Percentiles rank a stretch among this genome's conserved stretches.
phyloP scores from a whole-genome alignment of 2,329 filamentous ascomycete species.

The Purpureocillium takamizusanense region DNA sequence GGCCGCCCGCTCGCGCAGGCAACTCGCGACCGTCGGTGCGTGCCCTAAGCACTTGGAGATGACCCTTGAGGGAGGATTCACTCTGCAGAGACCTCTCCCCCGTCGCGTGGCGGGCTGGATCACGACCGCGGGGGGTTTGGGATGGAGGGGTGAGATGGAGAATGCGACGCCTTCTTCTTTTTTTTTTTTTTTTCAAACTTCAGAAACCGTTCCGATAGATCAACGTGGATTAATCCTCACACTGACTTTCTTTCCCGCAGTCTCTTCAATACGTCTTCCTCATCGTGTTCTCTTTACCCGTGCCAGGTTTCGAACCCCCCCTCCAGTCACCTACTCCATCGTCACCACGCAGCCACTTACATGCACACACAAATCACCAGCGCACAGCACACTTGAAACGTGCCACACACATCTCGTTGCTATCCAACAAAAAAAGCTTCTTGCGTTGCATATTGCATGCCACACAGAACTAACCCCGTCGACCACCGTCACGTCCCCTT shows the following conservation, averaged over 20 bases:
- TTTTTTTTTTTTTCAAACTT: constrained; percentile 18
- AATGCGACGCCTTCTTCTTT: constrained; percentile 37
- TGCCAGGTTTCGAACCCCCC: background rate
- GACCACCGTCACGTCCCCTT: too few relatives aligned
- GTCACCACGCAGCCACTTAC: too few relatives aligned
- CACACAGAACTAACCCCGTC: too few relatives aligned
- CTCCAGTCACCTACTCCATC: background rate
- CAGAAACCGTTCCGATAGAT: too few relatives aligned
- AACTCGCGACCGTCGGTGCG: constrained; percentile 53
- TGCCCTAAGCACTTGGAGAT: constrained; percentile 62
- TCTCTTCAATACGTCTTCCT: too few relatives aligned
- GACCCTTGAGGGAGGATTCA: constrained; percentile 62
- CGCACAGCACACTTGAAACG: too few relatives aligned
- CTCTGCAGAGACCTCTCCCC: constrained; percentile 64
- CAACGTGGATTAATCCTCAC: too few relatives aligned
- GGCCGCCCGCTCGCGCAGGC: constrained; percentile 55
- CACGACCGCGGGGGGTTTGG: constrained; percentile 55
- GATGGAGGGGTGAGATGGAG: constrained; percentile 45
- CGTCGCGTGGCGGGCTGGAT: constrained; percentile 63
- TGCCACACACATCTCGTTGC: too few relatives aligned
- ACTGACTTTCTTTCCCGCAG: too few relatives aligned
- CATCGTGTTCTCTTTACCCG: constrained; percentile 3
- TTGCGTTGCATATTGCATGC: background rate
- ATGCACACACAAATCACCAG: too few relatives aligned
- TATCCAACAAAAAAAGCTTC: too few relatives aligned